Evolutionary conservation across 2,329 filamentous ascomycete genomes (phyloP).

Genomic region (Claviceps arundinis): DNA sequence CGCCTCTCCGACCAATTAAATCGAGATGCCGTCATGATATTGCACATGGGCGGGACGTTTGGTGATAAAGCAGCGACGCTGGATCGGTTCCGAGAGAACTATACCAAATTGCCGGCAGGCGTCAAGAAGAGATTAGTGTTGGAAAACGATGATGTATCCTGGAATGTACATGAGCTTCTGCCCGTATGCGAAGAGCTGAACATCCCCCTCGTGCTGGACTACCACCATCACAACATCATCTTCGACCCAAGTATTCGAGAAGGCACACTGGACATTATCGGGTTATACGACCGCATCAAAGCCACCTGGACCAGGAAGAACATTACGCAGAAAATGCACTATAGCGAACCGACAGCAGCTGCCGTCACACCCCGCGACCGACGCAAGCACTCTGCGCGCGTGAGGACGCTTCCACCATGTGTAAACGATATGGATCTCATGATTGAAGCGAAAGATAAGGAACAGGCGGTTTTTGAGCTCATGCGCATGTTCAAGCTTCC

Average conservation of each 20-base stretch:
- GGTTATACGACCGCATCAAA: slow-evolving; percentile 61
- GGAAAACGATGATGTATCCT: slow-evolving; percentile 89
- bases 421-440: slow-evolving; percentile 81
- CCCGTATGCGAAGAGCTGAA: slow-evolving; percentile 88
- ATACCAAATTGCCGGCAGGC: slow-evolving; percentile 48
- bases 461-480: slow-evolving; percentile 88
- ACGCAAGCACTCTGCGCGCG: slow-evolving; percentile 73
- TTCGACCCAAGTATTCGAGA: slow-evolving; percentile 67
- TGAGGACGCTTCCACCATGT: slow-evolving; percentile 71
- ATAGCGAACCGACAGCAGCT: slow-evolving; percentile 54
- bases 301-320: slow-evolving; percentile 73
- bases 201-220: slow-evolving; percentile 86
- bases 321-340: slow-evolving; percentile 94
- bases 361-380: slow-evolving; percentile 67
- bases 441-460: slow-evolving; percentile 98
- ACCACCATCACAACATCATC: slow-evolving; percentile 89
- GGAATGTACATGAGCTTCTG: slow-evolving; percentile 82
- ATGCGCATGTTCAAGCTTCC: slow-evolving; percentile 82
- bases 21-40: slow-evolving; percentile 81
- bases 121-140: slow-evolving; percentile 74
- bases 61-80: slow-evolving; percentile 74
- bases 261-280: slow-evolving; percentile 69
- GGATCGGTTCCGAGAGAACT: slow-evolving; percentile 65
- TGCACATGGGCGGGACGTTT: slow-evolving; percentile 86
- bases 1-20: slow-evolving; percentile 65